Base-by-base conservation (phyloP, 2,329 filamentous ascomycete species). In the Clonostachys sp. region DNA sequence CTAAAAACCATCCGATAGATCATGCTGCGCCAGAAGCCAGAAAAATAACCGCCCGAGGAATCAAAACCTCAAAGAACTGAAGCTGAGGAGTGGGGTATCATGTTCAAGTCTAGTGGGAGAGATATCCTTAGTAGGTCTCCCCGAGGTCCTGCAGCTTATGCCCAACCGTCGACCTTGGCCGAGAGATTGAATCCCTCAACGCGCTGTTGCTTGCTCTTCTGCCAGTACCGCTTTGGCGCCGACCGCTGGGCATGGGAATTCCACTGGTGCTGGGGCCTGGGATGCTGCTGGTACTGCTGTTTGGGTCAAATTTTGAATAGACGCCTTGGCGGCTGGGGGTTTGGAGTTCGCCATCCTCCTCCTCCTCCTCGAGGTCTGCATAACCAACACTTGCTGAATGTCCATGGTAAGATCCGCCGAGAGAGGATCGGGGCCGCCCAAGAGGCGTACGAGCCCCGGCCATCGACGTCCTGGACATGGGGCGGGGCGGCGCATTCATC, bases 351-450 rank as follows among this genome's bases (percentile, higher is more conserved):
- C 71, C 68, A 38, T 55, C 55, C 40, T 68, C 68, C 34, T 72
- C 70, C 30, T 67, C 64, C 50, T 72, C 69, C 30, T 68, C 63
- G 34, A 71, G 71, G 48, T 80, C 77, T 38, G 77, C 74, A 46
- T 75, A 70, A 53, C 76, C 78, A 60, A 84, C 72, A 58, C 78
- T 84, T 45, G 76, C 66, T 12, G 78, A 78, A 54, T 81, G 76
- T 5, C 77, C 73, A 53, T 84, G 78, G 12, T 78, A 68, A 51
- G 80, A 83, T 47, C 85, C 80, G 48, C 81, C 81, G 53, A 91
- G 72, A 13, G 87, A 90, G 44, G 85, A 89, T 44, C 86, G 77
- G 16, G 87, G 85, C 46, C 87, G 80, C 24, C 80, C 81, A 46
- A 89, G 67, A 1, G 87, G 83, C 12, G 86, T 87, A 50, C 85